Conservation (phyloP, 208 protist species). For the Endotrypanum monterogeii region DNA sequence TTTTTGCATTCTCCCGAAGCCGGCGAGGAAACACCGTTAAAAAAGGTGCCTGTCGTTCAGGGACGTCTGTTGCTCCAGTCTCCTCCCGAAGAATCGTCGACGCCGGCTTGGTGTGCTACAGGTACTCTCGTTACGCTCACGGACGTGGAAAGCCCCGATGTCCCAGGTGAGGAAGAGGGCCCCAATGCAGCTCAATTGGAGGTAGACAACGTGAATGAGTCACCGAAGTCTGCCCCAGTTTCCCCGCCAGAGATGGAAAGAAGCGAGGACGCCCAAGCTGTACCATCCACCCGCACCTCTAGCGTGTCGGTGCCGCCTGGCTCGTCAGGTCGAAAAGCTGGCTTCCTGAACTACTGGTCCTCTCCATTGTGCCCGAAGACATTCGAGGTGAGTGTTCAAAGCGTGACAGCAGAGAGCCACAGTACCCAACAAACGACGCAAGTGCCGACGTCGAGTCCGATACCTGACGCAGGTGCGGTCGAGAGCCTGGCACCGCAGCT, state of each 20-base stretch:
- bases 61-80: conserved; percentile 1
- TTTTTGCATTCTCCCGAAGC: conserved; percentile 6
- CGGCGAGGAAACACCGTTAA: neutral
- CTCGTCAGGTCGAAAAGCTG: neutral
- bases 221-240: neutral
- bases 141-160: neutral
- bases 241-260: neutral
- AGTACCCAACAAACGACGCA: neutral
- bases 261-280: neutral
- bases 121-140: neutral
- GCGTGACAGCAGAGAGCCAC: neutral
- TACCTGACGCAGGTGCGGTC: neutral
- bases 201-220: neutral
- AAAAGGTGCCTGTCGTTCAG: neutral
- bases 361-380: conserved; percentile 15
- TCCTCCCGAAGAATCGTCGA: neutral
- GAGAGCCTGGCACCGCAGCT: neutral
- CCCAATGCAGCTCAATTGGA: neutral
- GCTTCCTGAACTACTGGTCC: conserved; percentile 22
- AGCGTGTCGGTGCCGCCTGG: neutral
- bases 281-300: neutral
- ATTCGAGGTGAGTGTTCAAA: neutral
- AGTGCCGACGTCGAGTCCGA: neutral
- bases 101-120: conserved; percentile 5
- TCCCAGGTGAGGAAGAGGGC: neutral